phyloP scores from a whole-genome alignment of 352 stramenopile genomes.

The Pythium angustatum region DNA sequence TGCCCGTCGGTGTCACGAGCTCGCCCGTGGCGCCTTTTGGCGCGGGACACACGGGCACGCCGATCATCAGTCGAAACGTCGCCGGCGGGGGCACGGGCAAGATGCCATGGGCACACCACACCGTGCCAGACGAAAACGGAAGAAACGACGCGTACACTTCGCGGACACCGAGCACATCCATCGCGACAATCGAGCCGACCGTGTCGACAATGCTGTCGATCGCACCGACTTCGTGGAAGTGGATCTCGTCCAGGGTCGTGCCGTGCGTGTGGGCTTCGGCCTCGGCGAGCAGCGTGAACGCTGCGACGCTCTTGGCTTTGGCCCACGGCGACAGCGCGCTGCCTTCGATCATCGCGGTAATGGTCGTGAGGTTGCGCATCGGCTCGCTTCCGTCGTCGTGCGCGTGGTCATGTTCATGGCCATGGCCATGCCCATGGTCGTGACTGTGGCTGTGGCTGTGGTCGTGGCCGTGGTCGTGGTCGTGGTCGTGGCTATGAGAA shows the following conservation, averaged over 20 bases:
- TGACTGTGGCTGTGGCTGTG: conserved; percentile 39
- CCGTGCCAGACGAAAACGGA: conserved; percentile 91
- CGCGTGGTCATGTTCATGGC: conserved; percentile 36
- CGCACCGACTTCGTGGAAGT: conserved; percentile 98
- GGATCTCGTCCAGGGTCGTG: conserved; percentile 89
- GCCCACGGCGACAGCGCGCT: conserved; percentile 87
- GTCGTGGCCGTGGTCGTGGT: conserved; percentile 43
- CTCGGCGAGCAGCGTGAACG: conserved; percentile 92
- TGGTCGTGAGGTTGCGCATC: conserved; percentile 92
- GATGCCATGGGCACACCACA: conserved; percentile 95
- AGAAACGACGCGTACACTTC: conserved; percentile 83
- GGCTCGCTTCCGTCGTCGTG: conserved; percentile 52
- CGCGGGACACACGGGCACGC: conserved; percentile 91
- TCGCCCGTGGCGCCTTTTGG: conserved; percentile 88
- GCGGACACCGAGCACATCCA: conserved; percentile 91
- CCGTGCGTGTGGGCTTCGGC: conserved; percentile 95
- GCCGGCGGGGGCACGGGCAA: conserved; percentile 94
- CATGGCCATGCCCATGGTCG: conserved; percentile 37
- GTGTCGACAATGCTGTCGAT: conserved; percentile 98
- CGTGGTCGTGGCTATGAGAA: conserved; percentile 33
- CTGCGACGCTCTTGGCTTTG: conserved; percentile 85
- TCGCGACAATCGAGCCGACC: conserved; percentile 92
- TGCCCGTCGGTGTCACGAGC: conserved; percentile 96
- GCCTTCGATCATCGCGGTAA: conserved; percentile 81
- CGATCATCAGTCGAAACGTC: conserved; percentile 94